These are phyloP conservation scores for Leccinum disarticulatum DNA, from an alignment of 768 basidiomycete genomes.

Conservation along the genomic window DNA sequence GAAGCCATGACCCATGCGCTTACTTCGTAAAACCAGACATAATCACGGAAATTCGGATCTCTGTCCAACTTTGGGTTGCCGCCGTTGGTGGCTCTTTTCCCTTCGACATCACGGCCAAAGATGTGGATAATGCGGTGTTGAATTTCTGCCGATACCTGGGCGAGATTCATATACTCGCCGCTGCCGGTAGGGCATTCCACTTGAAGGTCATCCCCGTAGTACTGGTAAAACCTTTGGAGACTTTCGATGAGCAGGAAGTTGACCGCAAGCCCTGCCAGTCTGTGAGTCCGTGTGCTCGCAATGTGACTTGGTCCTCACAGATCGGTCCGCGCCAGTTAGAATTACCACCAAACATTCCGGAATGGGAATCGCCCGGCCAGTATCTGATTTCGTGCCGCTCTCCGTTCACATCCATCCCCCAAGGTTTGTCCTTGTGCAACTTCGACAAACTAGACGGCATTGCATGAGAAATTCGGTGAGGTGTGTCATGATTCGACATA, in stretches of 20 bases:
- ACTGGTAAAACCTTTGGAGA: conserved; percentile 96
- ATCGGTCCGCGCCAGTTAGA: conserved; percentile 97
- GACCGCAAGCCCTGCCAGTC: conserved; percentile 75
- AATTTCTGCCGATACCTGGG: conserved; percentile 92
- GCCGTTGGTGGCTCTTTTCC: conserved; percentile 88
- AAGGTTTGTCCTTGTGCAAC: conserved; percentile 86
- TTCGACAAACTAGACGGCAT: conserved; percentile 70
- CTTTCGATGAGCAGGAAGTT: conserved; percentile 96
- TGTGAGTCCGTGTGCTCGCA: neutral
- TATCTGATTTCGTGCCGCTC: conserved; percentile 90
- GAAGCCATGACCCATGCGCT: conserved; percentile 39
- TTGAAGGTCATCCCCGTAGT: conserved; percentile 90
- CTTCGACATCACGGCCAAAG: conserved; percentile 88
- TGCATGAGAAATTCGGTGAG: conserved; percentile 7
- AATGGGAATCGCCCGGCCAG: conserved; percentile 97
- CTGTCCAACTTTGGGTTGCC: conserved; percentile 82
- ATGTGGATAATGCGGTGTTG: conserved; percentile 99
- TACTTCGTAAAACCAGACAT: conserved; percentile 97
- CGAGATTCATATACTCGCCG: conserved; percentile 97
- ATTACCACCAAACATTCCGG: conserved; percentile 98
- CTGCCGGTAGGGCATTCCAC: conserved; percentile 96
- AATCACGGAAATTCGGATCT: conserved; percentile 96
- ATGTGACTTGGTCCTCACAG: conserved; percentile 45
- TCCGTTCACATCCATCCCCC: conserved; percentile 93
- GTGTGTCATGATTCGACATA: conserved; percentile 40